Base-by-base conservation (phyloP, 805 yeast genomes). In the Pichia californica region DNA sequence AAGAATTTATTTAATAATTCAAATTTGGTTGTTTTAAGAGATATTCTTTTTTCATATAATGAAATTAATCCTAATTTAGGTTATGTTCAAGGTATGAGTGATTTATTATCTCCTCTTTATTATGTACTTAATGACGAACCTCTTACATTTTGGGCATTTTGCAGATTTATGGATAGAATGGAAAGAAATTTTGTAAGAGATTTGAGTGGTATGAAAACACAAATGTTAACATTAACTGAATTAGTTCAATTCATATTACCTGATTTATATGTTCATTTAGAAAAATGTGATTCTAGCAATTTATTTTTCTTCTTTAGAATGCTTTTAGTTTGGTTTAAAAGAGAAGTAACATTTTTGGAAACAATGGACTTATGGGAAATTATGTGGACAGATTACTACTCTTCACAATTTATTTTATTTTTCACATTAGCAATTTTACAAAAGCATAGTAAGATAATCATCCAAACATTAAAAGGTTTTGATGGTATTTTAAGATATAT, bases 11-110 rank as follows among this genome's bases (percentile, higher is more conserved):
- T 95, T 39, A 70, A 62, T 34, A 93, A 93, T 59, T 81, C 86
- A 10, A 88, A 93, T 61, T 67, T 93, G 46, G 71, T 76, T 47
- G 73, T 67, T 40, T 64, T 93, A 66, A 74, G 87, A 52, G 88
- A 84, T 53, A 83, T 93, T 48, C 69, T 93, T 31, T 71, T 88
- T 44, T 86, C 97, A 0, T 91, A 83, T 56, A 91, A 93, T 60
- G 88, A 85, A 61, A 74, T 81, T 59, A 89, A 93, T 61, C 70
- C 68, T 36, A 83, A 88, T 52, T 64, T 93, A 52, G 99, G 99
- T 1, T 93, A 93, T 57, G 96, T 93, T 16, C 99, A 93, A 66
- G 99, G 99, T 2, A 93, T 93, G 99, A 79, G 93, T 9, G 99
- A 93, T 62, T 67, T 93, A 40, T 67, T 93, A 30, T 83, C 96